phyloP scores from a whole-genome alignment of 768 basidiomycete genomes.

The Russula lepida region DNA sequence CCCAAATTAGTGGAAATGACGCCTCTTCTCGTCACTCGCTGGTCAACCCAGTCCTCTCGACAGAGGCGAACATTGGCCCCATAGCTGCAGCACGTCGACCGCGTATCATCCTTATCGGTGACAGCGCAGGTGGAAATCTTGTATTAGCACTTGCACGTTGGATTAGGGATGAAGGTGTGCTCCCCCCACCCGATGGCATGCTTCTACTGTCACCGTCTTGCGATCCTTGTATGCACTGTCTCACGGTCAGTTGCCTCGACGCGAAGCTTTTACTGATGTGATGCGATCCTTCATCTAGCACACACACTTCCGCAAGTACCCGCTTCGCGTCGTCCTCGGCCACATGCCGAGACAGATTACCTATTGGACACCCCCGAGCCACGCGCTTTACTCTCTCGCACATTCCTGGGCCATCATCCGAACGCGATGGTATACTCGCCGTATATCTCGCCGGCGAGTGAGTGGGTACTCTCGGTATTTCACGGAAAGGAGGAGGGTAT shows the following conservation, averaged over 20 bases:
- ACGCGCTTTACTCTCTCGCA: slow-evolving; percentile 42
- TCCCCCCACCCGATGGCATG: slow-evolving; percentile 39
- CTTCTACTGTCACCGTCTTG: slow-evolving; percentile 39
- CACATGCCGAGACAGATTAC: slow-evolving; percentile 42
- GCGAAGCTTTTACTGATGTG: not conserved
- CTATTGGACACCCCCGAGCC: slow-evolving; percentile 47
- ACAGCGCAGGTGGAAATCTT: slow-evolving; percentile 47
- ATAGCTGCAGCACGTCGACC: slow-evolving; percentile 17
- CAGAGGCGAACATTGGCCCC: not conserved
- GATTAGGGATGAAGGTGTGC: slow-evolving; percentile 42
- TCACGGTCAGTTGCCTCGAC: not conserved
- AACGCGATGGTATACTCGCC: slow-evolving; percentile 30
- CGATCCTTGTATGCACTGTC: slow-evolving; percentile 27
- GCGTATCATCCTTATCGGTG: slow-evolving; percentile 43
- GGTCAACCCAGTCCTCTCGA: not conserved
- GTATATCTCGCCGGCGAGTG: slow-evolving; percentile 30
- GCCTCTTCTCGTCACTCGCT: not conserved
- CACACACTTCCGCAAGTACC: slow-evolving; percentile 42
- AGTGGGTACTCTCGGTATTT: slow-evolving; percentile 28
- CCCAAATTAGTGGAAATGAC: slow-evolving; percentile 15
- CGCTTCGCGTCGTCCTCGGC: slow-evolving; percentile 42
- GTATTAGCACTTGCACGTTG: slow-evolving; percentile 44
- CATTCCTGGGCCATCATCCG: slow-evolving; percentile 41
- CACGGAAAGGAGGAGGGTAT: slow-evolving; percentile 26
- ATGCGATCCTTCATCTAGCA: slow-evolving; percentile 24